These are phyloP conservation scores for Trametes villosa DNA, from an alignment of 768 basidiomycete species.

Conservation along the genomic window DNA sequence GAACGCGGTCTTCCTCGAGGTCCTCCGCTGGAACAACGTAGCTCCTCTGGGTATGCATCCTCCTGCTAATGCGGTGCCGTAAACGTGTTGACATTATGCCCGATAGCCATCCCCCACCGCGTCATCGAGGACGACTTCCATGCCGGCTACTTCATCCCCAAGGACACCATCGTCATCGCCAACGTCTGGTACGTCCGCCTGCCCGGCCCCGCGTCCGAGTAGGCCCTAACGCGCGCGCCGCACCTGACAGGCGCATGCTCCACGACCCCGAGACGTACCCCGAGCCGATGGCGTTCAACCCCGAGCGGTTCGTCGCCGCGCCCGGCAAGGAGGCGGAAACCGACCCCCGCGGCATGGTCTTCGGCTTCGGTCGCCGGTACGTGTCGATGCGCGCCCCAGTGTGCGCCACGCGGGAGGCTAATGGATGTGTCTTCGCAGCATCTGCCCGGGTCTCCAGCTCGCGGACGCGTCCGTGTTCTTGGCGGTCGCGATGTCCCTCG, in stretches of 20 bases:
- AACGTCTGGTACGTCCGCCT: conserved; percentile 37
- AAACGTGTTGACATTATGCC: background rate
- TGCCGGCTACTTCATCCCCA: conserved; percentile 39
- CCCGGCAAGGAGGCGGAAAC: conserved; percentile 27
- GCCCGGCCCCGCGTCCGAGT: background rate
- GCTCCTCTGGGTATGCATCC: conserved; percentile 28
- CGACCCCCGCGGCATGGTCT: conserved; percentile 31
- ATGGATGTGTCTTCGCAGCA: background rate
- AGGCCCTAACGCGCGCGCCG: background rate
- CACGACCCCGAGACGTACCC: conserved; percentile 39
- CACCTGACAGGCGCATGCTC: conserved; percentile 23
- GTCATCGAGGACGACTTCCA: conserved; percentile 39
- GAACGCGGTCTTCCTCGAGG: conserved; percentile 31
- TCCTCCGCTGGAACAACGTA: conserved; percentile 37
- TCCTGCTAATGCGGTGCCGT: background rate
- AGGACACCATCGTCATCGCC: conserved; percentile 38
- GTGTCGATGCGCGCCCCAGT: background rate
- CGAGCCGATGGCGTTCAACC: conserved; percentile 40
- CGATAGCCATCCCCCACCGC: conserved; percentile 36
- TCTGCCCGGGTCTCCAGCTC: conserved; percentile 34
- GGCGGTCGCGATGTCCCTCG: conserved; percentile 35
- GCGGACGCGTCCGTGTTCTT: conserved; percentile 38
- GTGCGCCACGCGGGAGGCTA: background rate
- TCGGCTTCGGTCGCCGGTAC: conserved; percentile 39
- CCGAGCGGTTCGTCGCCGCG: conserved; percentile 34